Base-by-base conservation (phyloP, 805 yeast genomes). In the Blastobotrys peoriensis region DNA sequence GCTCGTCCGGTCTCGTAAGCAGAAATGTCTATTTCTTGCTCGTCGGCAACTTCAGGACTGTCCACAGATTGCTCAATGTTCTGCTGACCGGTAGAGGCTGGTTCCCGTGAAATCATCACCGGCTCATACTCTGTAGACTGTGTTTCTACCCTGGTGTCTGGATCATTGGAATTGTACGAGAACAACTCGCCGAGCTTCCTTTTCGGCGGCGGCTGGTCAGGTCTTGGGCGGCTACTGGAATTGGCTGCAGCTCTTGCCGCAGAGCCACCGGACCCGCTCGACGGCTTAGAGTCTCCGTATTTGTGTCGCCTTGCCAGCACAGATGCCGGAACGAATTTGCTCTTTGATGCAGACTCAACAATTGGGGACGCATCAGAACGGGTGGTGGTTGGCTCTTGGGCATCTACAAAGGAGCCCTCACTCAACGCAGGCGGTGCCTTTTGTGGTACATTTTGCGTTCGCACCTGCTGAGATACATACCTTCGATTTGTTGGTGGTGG, bases 281-380 rank as follows among this genome's bases (percentile, higher is more conserved):
- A n/a, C n/a, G n/a, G n/a, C n/a, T n/a, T n/a, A n/a, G n/a, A n/a
- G n/a, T n/a, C n/a, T n/a, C n/a, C n/a, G 28, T 49, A 49, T 38
- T 53, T 53, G 4, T 54, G 53, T 22, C 33, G 36, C 16, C 54
- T 36, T 2, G 57, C 57, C 3, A 48, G 44, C 3, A 53, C 51
- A 5, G 56, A 37, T 5, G 54, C 56, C 10, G 57, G 54, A 17
- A 53, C 44, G n/a, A 53, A 35, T 17, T 27, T 19, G 15, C 15
- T 37, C 13, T 35, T 2, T 6, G n/a, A n/a, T n/a, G 16, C 22
- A 2, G 22, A 13, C 18, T 20, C 23, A n/a, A n/a, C n/a, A n/a
- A n/a, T n/a, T n/a, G n/a, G n/a, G n/a, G n/a, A n/a, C n/a, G n/a
- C n/a, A n/a, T n/a, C n/a, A n/a, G n/a, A n/a, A n/a, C n/a, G n/a